Percentiles rank a stretch among this genome's conserved stretches.
These are phyloP conservation scores for Cichorium intybus DNA, from an alignment of 140 eudicot species.

Conservation along the genomic window DNA sequence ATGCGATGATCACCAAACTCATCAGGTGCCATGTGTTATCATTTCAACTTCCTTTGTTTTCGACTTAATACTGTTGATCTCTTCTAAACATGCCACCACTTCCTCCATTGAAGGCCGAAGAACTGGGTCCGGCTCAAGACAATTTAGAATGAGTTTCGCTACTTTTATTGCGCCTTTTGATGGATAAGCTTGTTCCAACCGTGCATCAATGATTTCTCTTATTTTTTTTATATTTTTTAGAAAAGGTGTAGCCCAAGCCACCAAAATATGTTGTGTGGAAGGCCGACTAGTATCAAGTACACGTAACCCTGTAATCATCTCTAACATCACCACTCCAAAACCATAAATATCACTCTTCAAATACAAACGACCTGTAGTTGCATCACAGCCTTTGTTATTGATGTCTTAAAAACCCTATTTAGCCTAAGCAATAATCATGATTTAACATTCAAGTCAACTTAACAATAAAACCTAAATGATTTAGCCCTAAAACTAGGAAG, in stretches of 20 bases:
- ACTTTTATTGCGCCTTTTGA: slow-evolving; percentile 1
- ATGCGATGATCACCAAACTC: too few species aligned
- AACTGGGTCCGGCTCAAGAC: background rate
- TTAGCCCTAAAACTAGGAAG: too few species aligned
- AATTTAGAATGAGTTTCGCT: slow-evolving; percentile 1
- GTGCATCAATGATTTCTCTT: slow-evolving; percentile 10
- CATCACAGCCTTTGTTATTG: background rate
- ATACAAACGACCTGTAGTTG: background rate
- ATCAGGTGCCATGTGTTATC: too few species aligned
- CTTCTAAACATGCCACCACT: background rate
- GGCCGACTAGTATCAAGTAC: background rate
- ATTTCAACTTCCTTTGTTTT: background rate
- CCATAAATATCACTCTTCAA: slow-evolving; percentile 12
- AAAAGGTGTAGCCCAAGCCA: slow-evolving; percentile 12
- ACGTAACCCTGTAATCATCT: slow-evolving; percentile 19
- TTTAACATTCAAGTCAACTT: background rate
- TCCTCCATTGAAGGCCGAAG: slow-evolving; percentile 5
- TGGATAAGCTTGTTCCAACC: slow-evolving; percentile 11
- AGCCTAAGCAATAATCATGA: too few species aligned
- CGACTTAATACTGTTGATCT: background rate
- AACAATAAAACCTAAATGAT: background rate
- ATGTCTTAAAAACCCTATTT: background rate
- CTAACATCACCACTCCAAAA: slow-evolving; percentile 21
- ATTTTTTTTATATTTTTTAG: background rate
- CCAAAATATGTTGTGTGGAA: background rate